phyloP scores from a whole-genome alignment of 2,329 filamentous ascomycete genomes.

The Aureobasidium sp. region DNA sequence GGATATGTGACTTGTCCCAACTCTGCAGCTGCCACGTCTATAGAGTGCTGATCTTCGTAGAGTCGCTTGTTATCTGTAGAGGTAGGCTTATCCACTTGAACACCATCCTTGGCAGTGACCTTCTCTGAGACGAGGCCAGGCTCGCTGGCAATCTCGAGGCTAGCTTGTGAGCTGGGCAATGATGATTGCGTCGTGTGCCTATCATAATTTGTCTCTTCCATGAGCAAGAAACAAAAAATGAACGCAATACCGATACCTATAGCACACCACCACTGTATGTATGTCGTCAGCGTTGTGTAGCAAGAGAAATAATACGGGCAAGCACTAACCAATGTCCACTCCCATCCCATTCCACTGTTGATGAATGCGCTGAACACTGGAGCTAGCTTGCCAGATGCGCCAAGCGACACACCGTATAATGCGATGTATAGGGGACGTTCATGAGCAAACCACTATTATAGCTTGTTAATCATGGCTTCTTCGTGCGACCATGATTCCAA shows the following conservation, averaged over 20 bases:
- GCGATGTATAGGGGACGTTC: constrained; percentile 24
- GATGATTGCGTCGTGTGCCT: background rate
- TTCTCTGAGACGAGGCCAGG: background rate
- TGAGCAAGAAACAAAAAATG: constrained; percentile 48
- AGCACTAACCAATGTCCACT: constrained; percentile 35
- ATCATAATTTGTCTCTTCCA: constrained; percentile 52
- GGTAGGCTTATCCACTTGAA: background rate
- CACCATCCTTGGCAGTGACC: background rate
- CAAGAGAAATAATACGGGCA: background rate
- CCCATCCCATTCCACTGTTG: constrained; percentile 41
- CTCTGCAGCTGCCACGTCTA: constrained; percentile 19
- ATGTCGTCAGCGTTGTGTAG: background rate
- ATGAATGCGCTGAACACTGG: constrained; percentile 45
- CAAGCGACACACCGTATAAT: constrained; percentile 20
- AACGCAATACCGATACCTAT: constrained; percentile 44
- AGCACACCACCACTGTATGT: constrained; percentile 40
- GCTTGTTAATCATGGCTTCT: background rate
- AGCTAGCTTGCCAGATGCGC: constrained; percentile 5
- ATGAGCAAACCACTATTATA: constrained; percentile 22
- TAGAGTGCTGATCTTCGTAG: background rate
- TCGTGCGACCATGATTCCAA: background rate
- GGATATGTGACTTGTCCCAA: constrained; percentile 25
- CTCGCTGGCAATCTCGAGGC: background rate
- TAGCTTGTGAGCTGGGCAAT: background rate
- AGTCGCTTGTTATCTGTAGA: background rate